Evolutionary conservation across 306 rosid genomes (phyloP).

Genomic region (Cucurbita pepo): DNA sequence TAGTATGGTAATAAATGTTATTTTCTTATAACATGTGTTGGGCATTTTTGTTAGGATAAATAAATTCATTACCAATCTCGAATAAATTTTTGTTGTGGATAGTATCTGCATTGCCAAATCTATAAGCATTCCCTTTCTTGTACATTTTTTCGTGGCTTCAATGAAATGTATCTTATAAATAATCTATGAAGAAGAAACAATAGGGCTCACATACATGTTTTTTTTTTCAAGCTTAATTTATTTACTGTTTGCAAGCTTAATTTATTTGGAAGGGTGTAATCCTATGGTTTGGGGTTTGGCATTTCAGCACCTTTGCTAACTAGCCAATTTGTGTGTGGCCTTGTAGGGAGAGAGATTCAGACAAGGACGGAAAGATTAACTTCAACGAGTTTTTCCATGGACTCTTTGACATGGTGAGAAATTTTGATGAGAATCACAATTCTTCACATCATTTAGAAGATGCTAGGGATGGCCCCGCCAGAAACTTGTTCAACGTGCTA

Average conservation of each 20-base stretch:
- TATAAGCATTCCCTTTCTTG: background rate
- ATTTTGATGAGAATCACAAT: conserved; percentile 68
- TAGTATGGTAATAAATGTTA: background rate
- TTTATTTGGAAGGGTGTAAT: background rate
- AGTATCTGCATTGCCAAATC: background rate
- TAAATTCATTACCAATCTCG: background rate
- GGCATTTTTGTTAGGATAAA: background rate
- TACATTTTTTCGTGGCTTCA: background rate
- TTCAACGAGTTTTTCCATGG: conserved; percentile 94
- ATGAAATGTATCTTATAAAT: background rate
- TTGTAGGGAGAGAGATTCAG: conserved; percentile 77
- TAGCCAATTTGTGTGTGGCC: conserved; percentile 12
- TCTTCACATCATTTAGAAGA: conserved; percentile 36
- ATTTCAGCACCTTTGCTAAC: conserved; percentile 2
- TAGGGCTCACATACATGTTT: background rate
- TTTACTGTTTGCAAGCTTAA: background rate
- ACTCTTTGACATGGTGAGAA: conserved; percentile 91
- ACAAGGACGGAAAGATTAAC: conserved; percentile 78
- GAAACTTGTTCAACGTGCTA: conserved; percentile 56
- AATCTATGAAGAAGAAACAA: background rate
- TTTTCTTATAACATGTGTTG: background rate
- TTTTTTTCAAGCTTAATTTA: background rate
- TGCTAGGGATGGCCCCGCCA: conserved; percentile 66
- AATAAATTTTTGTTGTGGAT: background rate
- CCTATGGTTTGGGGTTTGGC: background rate